Evolutionary conservation across 768 basidiomycete genomes (phyloP).

Genomic region (Fomitopsis serialis): DNA sequence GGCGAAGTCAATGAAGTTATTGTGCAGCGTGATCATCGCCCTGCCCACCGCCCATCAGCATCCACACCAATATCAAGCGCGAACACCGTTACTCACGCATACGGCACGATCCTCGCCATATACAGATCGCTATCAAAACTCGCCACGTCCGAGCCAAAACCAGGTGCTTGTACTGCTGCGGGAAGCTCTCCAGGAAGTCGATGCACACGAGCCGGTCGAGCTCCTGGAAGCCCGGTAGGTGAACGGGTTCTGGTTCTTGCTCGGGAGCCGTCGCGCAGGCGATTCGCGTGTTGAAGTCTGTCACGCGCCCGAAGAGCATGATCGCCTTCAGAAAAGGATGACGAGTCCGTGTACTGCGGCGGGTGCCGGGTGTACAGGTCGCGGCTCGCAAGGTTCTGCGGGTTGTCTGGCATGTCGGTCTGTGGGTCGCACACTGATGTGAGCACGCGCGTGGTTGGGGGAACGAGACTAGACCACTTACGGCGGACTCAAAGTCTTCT

Average conservation of each 20-base stretch:
- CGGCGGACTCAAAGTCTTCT: slow-evolving; percentile 73
- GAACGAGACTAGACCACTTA: slow-evolving; percentile 26
- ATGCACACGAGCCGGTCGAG: slow-evolving; percentile 63
- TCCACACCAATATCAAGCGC: slow-evolving; percentile 1
- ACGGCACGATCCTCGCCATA: slow-evolving; percentile 81
- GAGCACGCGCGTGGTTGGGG: slow-evolving; percentile 3
- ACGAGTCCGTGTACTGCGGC: slow-evolving; percentile 76
- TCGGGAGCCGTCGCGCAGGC: slow-evolving; percentile 60
- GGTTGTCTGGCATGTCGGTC: slow-evolving; percentile 62
- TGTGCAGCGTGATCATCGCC: slow-evolving; percentile 85
- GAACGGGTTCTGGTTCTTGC: slow-evolving; percentile 73
- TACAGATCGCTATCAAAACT: slow-evolving; percentile 78
- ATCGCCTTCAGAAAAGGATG: slow-evolving; percentile 76
- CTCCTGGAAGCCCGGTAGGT: slow-evolving; percentile 57
- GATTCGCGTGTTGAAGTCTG: slow-evolving; percentile 80
- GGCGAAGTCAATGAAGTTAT: slow-evolving; percentile 73
- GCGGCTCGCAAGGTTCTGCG: slow-evolving; percentile 61
- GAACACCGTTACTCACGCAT: slow-evolving; percentile 55
- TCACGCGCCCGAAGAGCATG: slow-evolving; percentile 82
- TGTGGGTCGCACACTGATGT: slow-evolving; percentile 21
- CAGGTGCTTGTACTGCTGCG: slow-evolving; percentile 57
- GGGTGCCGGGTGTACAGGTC: slow-evolving; percentile 69
- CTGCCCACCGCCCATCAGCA: slow-evolving; percentile 32
- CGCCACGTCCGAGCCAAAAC: slow-evolving; percentile 51
- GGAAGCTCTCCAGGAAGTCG: slow-evolving; percentile 68